A percentile compares a stretch with the other conserved stretches of the same genome.
Conservation (phyloP, 2,329 filamentous ascomycete species). For the Fusarium chaquense region DNA sequence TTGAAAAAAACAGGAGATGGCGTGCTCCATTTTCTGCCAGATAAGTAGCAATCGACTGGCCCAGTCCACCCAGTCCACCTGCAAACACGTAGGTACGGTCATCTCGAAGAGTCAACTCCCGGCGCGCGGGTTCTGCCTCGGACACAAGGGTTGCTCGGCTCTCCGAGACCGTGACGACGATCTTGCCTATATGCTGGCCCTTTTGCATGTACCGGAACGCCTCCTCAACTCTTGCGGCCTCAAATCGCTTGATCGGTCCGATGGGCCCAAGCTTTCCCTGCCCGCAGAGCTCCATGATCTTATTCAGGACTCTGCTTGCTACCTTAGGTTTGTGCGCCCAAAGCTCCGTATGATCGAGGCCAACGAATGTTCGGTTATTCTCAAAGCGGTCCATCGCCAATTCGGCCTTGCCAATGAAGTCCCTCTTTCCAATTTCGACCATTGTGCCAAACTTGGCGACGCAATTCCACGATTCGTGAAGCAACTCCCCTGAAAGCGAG, state of each 20-base stretch:
- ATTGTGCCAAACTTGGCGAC: conserved; percentile 59
- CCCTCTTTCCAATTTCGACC: conserved; percentile 60
- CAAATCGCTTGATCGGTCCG: conserved; percentile 9
- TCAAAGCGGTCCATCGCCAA: conserved; percentile 61
- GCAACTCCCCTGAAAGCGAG: conserved; percentile 55
- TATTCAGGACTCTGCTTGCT: background rate
- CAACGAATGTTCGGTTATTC: conserved; percentile 49
- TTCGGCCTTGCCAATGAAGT: conserved; percentile 54
- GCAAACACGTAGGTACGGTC: conserved; percentile 45
- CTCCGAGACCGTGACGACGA: conserved; percentile 52
- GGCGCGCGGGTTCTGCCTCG: conserved; percentile 9
- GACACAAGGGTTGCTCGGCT: conserved; percentile 11
- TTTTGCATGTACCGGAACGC: conserved; percentile 59
- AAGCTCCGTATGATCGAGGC: conserved; percentile 51
- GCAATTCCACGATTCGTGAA: conserved; percentile 59
- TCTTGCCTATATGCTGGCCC: conserved; percentile 57
- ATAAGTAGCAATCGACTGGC: conserved; percentile 18
- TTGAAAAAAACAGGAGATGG: conserved; percentile 25
- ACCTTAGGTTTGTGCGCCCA: conserved; percentile 13
- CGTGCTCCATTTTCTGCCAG: conserved; percentile 13
- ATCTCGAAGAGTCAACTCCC: conserved; percentile 7
- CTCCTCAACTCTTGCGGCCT: conserved; percentile 3
- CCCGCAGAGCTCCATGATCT: conserved; percentile 13
- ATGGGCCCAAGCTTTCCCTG: conserved; percentile 41
- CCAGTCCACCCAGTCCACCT: conserved; percentile 39